Evolutionary conservation across 2,329 filamentous ascomycete genomes (phyloP), one percentile per base, ranked within the genome.

Genomic region (Aspergillus puulaauensis): DNA sequence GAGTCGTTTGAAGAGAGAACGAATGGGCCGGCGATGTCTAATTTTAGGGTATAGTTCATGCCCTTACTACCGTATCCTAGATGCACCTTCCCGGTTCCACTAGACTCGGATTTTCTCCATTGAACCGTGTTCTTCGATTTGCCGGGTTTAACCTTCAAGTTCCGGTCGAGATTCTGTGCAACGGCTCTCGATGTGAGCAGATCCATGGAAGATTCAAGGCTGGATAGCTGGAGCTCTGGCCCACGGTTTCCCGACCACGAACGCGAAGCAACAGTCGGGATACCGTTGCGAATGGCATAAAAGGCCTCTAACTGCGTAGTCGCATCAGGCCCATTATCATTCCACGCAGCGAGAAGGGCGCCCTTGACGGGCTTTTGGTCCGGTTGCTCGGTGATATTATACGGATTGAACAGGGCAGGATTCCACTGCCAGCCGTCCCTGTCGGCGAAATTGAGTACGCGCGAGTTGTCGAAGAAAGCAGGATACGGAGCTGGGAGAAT

Each of bases 261-360:
- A 62, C 82, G 82, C 57, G 83, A 79, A 0, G 74, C 81, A 14
- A 84, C 69, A 0, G 80, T 78, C 0, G 82, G 80, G 17, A 84
- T 76, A 0, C 79, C 79, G n/a, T 79, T 60, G 2, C 77, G 73
- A 69, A 81, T 80, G 1, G 80, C 74, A 59, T 82, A 82, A 60
- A 82, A 84, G 0, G 79, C 75, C 64, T 84, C 82, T 1, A 79
- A 75, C 56, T 80, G 80, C 0, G 79, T 79, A 0, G 78, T 77
- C 3, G 81, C 77, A 59, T 83, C 83, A 0, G 78, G 72, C 1
- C 82, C 82, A 50, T 80, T 82, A 60, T 85, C 82, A 57, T 83
- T 84, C 82, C 82, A 84, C 4, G 81, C 67, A 1, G 82, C 77
- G 3, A 77, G 73, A 27, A 84, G 76, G 23, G 80, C 75, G 0